These are phyloP conservation scores for Boletus reticulatus DNA, from an alignment of 768 basidiomycete species.

Conservation along the genomic window DNA sequence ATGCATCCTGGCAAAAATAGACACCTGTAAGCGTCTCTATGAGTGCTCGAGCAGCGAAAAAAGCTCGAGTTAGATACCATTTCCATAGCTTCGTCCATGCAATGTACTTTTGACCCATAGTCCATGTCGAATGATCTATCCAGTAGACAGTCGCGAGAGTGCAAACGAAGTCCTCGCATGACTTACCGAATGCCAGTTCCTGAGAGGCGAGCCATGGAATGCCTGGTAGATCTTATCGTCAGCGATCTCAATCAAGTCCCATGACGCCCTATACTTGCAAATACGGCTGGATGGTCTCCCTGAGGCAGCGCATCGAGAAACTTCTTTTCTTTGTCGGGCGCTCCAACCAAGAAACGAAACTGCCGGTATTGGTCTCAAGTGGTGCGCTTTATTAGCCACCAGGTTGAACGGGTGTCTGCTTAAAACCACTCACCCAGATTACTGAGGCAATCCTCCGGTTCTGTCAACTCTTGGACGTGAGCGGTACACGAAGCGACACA, in stretches of 20 bases:
- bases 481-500: constrained; percentile 73
- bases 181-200: constrained; percentile 70
- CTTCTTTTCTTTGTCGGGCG: constrained; percentile 69
- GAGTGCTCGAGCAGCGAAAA: neutral
- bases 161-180: neutral
- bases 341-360: constrained; percentile 68
- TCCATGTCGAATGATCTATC: constrained; percentile 68
- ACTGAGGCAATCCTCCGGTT: constrained; percentile 51
- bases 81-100: constrained; percentile 61
- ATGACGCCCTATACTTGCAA: neutral
- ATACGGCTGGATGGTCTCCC: constrained; percentile 28
- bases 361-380: constrained; percentile 36
- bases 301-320: constrained; percentile 49
- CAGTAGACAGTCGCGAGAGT: neutral
- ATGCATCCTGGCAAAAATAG: constrained; percentile 62
- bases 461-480: constrained; percentile 60
- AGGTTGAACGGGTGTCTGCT: no score
- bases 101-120: constrained; percentile 57
- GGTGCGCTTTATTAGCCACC: neutral
- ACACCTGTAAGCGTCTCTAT: constrained; percentile 45
- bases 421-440: constrained; percentile 42
- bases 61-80: constrained; percentile 43
- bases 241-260: neutral
- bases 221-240: constrained; percentile 38
- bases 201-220: constrained; percentile 64